A percentile compares a stretch with the other conserved stretches of the same genome.
These are phyloP conservation scores for Podospora fimiseda DNA, from an alignment of 495 filamentous ascomycete genomes.

Conservation along the genomic window DNA sequence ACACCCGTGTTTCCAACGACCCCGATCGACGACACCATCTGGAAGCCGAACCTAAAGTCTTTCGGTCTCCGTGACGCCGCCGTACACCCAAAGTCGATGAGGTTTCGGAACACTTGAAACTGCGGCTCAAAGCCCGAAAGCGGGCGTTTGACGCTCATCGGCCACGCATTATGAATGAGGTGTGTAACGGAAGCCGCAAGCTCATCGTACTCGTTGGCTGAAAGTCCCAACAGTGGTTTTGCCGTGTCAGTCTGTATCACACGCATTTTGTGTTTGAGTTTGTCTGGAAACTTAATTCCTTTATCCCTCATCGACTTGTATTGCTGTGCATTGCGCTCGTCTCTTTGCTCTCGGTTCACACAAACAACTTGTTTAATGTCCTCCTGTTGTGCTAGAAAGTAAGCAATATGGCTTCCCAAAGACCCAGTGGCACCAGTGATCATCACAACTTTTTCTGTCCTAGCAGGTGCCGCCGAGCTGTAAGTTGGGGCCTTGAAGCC, in stretches of 20 bases:
- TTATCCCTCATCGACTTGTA: background rate
- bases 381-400: conserved; percentile 26
- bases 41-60: conserved; percentile 34
- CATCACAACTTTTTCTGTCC: conserved; percentile 26
- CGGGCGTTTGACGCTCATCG: conserved; percentile 43
- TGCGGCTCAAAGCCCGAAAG: conserved; percentile 44
- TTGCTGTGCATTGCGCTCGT: background rate
- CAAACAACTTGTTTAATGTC: conserved; percentile 38
- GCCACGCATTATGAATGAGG: conserved; percentile 55
- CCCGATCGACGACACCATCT: conserved; percentile 52
- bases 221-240: conserved; percentile 41
- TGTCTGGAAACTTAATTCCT: background rate
- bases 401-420: conserved; percentile 44
- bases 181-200: conserved; percentile 43
- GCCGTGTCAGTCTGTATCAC: conserved; percentile 44
- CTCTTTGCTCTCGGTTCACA: conserved; percentile 36
- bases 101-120: conserved; percentile 41
- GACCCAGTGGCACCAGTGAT: conserved; percentile 50
- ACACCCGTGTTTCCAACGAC: conserved; percentile 32
- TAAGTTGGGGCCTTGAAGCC: background rate
- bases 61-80: conserved; percentile 16
- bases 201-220: conserved; percentile 27
- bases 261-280: conserved; percentile 28
- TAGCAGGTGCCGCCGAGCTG: background rate
- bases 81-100: conserved; percentile 40